phyloP scores from a whole-genome alignment of 768 basidiomycete species.

The Trametes gibbosa region DNA sequence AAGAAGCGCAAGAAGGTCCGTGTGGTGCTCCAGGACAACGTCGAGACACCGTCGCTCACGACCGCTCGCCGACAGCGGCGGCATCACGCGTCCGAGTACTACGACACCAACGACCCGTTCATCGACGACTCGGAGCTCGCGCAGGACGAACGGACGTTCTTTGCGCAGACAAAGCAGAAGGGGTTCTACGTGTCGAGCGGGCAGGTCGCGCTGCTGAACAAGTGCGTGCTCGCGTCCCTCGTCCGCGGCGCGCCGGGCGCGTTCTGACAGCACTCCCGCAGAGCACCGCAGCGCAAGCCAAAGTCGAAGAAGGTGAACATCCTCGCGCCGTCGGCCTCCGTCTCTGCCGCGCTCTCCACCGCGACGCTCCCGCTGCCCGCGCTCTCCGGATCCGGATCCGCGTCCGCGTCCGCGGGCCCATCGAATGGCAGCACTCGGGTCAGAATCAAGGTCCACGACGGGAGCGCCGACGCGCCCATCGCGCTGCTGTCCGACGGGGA shows the following conservation, averaged over 20 bases:
- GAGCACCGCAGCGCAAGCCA: conserved; percentile 61
- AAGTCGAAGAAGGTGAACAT: conserved; percentile 56
- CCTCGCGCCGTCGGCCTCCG: conserved; percentile 29
- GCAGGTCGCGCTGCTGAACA: conserved; percentile 82
- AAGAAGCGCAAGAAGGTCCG: conserved; percentile 31
- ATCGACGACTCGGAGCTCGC: conserved; percentile 96
- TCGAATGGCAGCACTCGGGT: conserved; percentile 15
- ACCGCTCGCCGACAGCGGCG: conserved; percentile 32
- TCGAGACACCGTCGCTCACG: conserved; percentile 1
- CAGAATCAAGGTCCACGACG: conserved; percentile 34
- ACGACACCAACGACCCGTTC: conserved; percentile 90
- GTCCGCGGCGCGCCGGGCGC: neutral
- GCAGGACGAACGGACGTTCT: conserved; percentile 86
- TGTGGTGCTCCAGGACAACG: neutral
- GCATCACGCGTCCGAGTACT: conserved; percentile 71
- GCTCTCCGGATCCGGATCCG: neutral
- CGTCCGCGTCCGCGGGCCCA: neutral
- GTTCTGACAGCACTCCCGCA: conserved; percentile 27
- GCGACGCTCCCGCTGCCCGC: conserved; percentile 20
- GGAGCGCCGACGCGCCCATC: conserved; percentile 53
- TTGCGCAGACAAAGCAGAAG: conserved; percentile 88
- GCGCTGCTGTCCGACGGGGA: conserved; percentile 42
- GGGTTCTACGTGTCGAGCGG: conserved; percentile 92
- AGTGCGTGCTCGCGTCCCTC: conserved; percentile 36
- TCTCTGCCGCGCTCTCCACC: conserved; percentile 27